Evolutionary conservation across 2,329 filamentous ascomycete species (phyloP), one percentile per base, ranked within the genome.

Genomic region (Phaeosphaeriaceae sp.): DNA sequence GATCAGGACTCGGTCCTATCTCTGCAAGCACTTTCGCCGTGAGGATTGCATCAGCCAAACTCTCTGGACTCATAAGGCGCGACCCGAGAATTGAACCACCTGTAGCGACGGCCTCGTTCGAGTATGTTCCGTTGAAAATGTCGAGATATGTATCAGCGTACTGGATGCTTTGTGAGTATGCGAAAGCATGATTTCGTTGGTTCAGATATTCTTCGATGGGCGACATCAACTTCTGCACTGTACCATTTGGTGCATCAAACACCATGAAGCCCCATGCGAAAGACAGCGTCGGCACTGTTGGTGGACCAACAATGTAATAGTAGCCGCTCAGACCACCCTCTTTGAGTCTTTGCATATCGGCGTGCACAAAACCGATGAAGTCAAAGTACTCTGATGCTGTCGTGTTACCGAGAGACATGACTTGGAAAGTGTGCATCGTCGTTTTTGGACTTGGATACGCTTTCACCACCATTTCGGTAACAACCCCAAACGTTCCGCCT

Each of bases 401-500:
- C 15, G 51, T 60, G n/a, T 63, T 62, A 2, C 54, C 50, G 2
- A 56, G 50, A 0, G 63, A 56, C 2, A 46, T 31, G n/a, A 74
- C 21, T 9, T 42, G n/a, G 24, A 48, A 45, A 69, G 58, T 7
- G 53, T 19, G 1, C 6, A 15, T 7, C 13, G 63, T 65, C 5
- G 63, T 66, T 7, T 58, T 60, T 0, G 61, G 85, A 79, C 60
- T 58, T 2, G 66, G 63, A 25, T 56, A 68, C 0, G 60, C 59
- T 27, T 63, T 62, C 11, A 73, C 41, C 0, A 71, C 59, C 11
- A 65, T 63, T 52, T 69, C 62, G 0, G 65, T 62, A 0, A 80
- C 60, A 1, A 82, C 73, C 0, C 79, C 80, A 25, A 77, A 81
- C 3, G 80, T 81, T 1, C 76, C 79, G 9, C 75, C 76, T 0